A percentile compares a stretch with the other conserved stretches of the same genome.
These are phyloP conservation scores for Metschnikowia orientalis DNA, from an alignment of 805 yeast genomes.

Conservation along the genomic window DNA sequence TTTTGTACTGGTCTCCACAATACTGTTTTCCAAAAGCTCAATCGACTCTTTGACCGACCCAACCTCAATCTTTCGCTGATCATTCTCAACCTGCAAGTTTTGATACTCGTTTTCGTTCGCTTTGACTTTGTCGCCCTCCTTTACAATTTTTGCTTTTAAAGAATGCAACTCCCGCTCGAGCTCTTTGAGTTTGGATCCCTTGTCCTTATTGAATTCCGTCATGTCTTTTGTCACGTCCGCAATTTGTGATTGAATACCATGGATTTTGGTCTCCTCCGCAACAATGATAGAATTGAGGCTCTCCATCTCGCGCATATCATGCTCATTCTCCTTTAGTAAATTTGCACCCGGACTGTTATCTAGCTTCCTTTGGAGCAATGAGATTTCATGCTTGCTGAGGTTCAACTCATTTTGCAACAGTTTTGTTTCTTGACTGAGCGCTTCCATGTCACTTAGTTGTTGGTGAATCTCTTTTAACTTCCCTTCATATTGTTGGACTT, in stretches of 20 bases:
- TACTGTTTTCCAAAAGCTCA: slow-evolving; percentile 27
- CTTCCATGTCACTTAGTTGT: slow-evolving; percentile 40
- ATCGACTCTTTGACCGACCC: slow-evolving; percentile 41
- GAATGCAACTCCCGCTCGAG: slow-evolving; percentile 48
- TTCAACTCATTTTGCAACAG: slow-evolving; percentile 56
- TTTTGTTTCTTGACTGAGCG: slow-evolving; percentile 46
- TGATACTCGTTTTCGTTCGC: slow-evolving; percentile 53
- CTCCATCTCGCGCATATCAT: slow-evolving; percentile 43
- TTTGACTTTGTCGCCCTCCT: slow-evolving; percentile 41
- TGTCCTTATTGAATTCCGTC: slow-evolving; percentile 73
- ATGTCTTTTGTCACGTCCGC: slow-evolving; percentile 65
- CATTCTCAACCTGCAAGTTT: slow-evolving; percentile 61
- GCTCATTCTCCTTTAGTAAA: slow-evolving; percentile 47
- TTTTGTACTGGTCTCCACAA: slow-evolving; percentile 25
- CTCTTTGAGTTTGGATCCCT: slow-evolving; percentile 72
- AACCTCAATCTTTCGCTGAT: slow-evolving; percentile 60
- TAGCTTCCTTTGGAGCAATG: slow-evolving; percentile 50
- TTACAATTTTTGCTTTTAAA: slow-evolving; percentile 31
- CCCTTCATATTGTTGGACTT: slow-evolving; percentile 37
- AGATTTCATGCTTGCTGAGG: slow-evolving; percentile 55
- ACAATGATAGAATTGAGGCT: slow-evolving; percentile 39
- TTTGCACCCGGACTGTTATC: slow-evolving; percentile 54
- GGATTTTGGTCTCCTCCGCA: slow-evolving; percentile 22
- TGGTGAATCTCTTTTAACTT: slow-evolving; percentile 39
- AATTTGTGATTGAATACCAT: slow-evolving; percentile 41